Base-by-base conservation (phyloP, 805 yeast genomes). In the Yamadazyma takamatsuzukensis region DNA sequence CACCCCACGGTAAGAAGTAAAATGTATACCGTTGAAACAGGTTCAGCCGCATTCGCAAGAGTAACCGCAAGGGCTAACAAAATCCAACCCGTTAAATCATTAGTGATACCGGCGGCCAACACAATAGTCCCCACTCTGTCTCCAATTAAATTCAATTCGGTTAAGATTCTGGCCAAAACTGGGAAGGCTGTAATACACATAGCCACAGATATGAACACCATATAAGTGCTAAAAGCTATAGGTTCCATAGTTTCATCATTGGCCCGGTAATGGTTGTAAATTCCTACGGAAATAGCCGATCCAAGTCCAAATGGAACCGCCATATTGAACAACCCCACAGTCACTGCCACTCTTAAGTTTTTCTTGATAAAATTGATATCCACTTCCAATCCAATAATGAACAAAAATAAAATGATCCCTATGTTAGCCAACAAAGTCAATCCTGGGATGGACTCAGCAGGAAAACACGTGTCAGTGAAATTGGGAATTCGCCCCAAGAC, bases 131-230 rank as follows among this genome's bases (percentile, higher is more conserved):
- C 88, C 14, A 83, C 89, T 43, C 85, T 66, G 48, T 80, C 88
- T 31, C 77, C 78, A 27, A 81, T 70, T 39, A 84, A 64, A 43
- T 83, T 70, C 41, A 84, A 64, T 49, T 83, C 90, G 4, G 87
- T 78, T 42, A 84, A 59, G 17, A 84, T 84, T 51, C 94, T 75
- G 2, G 85, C 90, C 40, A 84, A 59, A 2, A 84, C 95, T 0
- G 95, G 95, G 54, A 84, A 80, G 1, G 95, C 95, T 3, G 95
- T 84, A 43, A 84, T 82, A 41, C 90, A 77, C 68, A 83, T 70
- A 2, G 95, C 90, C 9, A 82, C 87, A 2, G 90, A 89, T 31
- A 84, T 78, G 46, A 84, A 84, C 8, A 83, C 83, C 81, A 80
- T 77, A 46, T 70, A 84, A 0, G 87, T 81, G 10, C 89, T 78